Evolutionary conservation across 2,329 filamentous ascomycete genomes (phyloP).

Genomic region (Cladobotryum protrusum): DNA sequence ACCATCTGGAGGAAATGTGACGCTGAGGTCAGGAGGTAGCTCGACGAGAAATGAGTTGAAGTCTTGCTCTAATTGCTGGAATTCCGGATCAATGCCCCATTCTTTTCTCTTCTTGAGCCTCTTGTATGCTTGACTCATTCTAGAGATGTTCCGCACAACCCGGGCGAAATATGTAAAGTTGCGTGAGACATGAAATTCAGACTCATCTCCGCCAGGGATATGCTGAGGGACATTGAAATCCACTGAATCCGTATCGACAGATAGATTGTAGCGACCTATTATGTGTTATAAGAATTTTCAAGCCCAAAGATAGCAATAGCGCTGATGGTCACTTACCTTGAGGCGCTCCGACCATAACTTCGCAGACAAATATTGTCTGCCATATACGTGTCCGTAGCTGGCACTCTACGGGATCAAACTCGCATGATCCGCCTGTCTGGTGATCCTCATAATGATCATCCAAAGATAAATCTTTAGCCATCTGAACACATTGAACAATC

Average conservation of each 20-base stretch:
- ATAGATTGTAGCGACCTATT: constrained; percentile 68
- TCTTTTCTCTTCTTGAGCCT: constrained; percentile 71
- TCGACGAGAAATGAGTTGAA: constrained; percentile 70
- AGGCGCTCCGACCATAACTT: constrained; percentile 88
- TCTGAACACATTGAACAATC: constrained; percentile 82
- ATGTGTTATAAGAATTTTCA: not conserved
- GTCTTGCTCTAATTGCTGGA: constrained; percentile 71
- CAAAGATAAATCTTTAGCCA: constrained; percentile 86
- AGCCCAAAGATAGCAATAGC: not conserved
- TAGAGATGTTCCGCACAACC: constrained; percentile 69
- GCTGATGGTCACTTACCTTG: constrained; percentile 57
- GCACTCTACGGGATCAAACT: constrained; percentile 66
- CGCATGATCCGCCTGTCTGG: constrained; percentile 63
- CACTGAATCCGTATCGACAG: constrained; percentile 67
- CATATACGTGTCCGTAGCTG: constrained; percentile 79
- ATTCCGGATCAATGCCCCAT: constrained; percentile 81
- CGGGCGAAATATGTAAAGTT: constrained; percentile 79
- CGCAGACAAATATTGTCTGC: constrained; percentile 80
- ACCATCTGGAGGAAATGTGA: constrained; percentile 72
- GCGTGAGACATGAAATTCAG: constrained; percentile 70
- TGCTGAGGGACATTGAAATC: constrained; percentile 64
- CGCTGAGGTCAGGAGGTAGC: constrained; percentile 69
- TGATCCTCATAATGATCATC: constrained; percentile 83
- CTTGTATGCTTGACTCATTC: constrained; percentile 69
- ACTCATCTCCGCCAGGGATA: constrained; percentile 61